phyloP scores from a whole-genome alignment of 2,329 filamentous ascomycete species.

The Colletotrichum sp. region DNA sequence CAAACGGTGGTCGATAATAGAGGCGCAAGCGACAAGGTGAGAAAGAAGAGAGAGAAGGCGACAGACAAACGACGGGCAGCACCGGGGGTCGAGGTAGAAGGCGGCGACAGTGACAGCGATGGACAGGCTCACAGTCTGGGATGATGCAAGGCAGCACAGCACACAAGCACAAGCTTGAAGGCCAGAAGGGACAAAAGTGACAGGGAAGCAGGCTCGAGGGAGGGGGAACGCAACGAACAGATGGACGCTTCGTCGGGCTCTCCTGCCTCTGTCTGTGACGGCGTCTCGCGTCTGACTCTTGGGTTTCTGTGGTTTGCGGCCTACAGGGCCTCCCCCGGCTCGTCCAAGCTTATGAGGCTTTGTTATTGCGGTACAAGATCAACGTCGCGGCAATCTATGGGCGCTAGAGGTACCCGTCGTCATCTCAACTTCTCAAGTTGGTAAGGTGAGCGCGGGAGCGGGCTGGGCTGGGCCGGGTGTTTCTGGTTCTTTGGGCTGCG shows the following conservation, averaged over 20 bases:
- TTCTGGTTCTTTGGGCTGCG: not conserved
- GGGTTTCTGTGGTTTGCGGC: not conserved
- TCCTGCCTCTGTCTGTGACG: not conserved
- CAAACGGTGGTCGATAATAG: not conserved
- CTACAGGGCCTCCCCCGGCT: not conserved
- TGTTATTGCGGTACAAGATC: not conserved
- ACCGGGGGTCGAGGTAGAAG: slow-evolving; percentile 77
- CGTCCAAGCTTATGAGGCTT: slow-evolving; percentile 9
- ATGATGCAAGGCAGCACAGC: slow-evolving; percentile 7
- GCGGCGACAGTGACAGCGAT: slow-evolving; percentile 30
- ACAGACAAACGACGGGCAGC: not conserved
- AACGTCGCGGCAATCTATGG: not conserved
- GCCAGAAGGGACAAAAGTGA: not conserved
- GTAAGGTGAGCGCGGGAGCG: slow-evolving; percentile 11
- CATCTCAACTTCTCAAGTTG: not conserved
- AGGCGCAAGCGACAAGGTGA: not conserved
- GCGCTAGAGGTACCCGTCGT: slow-evolving; percentile 1
- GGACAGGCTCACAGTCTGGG: slow-evolving; percentile 12
- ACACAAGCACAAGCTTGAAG: not conserved
- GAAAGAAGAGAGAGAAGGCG: not conserved
- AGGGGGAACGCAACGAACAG: not conserved
- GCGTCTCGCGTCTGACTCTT: not conserved
- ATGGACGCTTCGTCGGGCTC: slow-evolving; percentile 6
- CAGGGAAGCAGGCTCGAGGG: slow-evolving; percentile 7
- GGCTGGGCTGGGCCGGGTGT: slow-evolving; percentile 17